These are phyloP conservation scores for Rutstroemia sp. DNA, from an alignment of 2,329 filamentous ascomycete genomes.

Conservation along the genomic window DNA sequence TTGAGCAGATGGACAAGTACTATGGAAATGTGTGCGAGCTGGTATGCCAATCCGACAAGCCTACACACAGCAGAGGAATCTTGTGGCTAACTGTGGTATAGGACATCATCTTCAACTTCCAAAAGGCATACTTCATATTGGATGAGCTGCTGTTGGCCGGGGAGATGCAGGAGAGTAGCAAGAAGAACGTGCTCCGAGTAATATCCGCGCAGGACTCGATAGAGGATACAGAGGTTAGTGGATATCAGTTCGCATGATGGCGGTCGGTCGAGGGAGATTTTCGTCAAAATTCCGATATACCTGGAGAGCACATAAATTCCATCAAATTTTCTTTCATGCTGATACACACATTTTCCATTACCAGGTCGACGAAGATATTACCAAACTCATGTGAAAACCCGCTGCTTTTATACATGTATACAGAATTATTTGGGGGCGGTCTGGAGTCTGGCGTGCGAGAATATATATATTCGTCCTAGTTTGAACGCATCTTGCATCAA, in stretches of 20 bases:
- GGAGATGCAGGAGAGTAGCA: constrained; percentile 97
- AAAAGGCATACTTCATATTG: constrained; percentile 98
- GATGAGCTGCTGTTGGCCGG: constrained; percentile 93
- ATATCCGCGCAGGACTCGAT: constrained; percentile 96
- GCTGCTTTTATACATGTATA: constrained; percentile 15
- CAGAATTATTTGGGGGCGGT: constrained; percentile 11
- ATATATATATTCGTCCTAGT: constrained; percentile 10
- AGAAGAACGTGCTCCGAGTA: constrained; percentile 95
- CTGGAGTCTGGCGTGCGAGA: constrained; percentile 16
- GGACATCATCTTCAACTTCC: constrained; percentile 85
- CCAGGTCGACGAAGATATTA: constrained; percentile 32
- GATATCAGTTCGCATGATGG: neutral
- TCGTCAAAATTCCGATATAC: constrained; percentile 25
- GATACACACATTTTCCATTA: constrained; percentile 24
- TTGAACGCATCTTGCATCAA: neutral
- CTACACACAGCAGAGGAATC: neutral
- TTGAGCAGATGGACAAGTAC: constrained; percentile 99
- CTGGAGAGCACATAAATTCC: neutral
- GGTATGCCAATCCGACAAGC: constrained; percentile 4
- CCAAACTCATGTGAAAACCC: constrained; percentile 30
- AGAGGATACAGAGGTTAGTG: constrained; percentile 94
- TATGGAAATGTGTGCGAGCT: constrained; percentile 99
- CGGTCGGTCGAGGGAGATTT: constrained; percentile 29
- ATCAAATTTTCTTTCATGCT: constrained; percentile 8
- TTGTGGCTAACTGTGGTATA: neutral